Evolutionary conservation across 2,329 filamentous ascomycete genomes (phyloP).

Genomic region (Cladosporium sphaerospermum): DNA sequence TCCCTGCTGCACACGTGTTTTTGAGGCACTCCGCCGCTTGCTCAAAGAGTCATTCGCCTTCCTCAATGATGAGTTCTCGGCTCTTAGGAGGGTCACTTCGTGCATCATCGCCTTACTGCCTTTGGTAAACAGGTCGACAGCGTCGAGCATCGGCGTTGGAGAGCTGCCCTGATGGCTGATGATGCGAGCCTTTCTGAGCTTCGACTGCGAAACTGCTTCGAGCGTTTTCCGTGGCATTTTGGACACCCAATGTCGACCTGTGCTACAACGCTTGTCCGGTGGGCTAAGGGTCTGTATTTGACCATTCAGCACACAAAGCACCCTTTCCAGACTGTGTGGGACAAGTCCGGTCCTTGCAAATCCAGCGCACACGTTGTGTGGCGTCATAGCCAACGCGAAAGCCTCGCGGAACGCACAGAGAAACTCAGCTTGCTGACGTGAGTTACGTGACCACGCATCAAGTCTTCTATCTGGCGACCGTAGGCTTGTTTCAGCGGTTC

Average conservation of each 20-base stretch:
- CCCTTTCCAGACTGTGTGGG: neutral
- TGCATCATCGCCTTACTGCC: neutral
- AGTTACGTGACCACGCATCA: neutral
- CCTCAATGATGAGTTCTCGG: neutral
- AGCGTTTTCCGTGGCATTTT: neutral
- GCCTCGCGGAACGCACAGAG: neutral
- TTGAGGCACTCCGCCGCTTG: neutral
- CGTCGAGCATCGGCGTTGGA: neutral
- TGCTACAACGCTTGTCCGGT: neutral
- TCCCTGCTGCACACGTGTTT: neutral
- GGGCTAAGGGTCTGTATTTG: neutral
- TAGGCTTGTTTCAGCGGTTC: slow-evolving; percentile 32
- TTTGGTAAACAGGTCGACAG: neutral
- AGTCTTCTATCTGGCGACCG: slow-evolving; percentile 20
- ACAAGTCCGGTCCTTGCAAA: neutral
- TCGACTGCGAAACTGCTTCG: neutral
- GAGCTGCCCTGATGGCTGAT: neutral
- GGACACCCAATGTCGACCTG: neutral
- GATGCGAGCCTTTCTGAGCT: neutral
- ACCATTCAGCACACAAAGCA: neutral
- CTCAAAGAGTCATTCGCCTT: neutral
- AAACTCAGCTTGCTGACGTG: neutral
- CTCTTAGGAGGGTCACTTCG: neutral
- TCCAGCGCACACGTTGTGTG: neutral
- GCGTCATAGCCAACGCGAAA: neutral